Evolutionary conservation across 805 yeast species (phyloP).

Genomic region (Zygotorulaspora florentina): DNA sequence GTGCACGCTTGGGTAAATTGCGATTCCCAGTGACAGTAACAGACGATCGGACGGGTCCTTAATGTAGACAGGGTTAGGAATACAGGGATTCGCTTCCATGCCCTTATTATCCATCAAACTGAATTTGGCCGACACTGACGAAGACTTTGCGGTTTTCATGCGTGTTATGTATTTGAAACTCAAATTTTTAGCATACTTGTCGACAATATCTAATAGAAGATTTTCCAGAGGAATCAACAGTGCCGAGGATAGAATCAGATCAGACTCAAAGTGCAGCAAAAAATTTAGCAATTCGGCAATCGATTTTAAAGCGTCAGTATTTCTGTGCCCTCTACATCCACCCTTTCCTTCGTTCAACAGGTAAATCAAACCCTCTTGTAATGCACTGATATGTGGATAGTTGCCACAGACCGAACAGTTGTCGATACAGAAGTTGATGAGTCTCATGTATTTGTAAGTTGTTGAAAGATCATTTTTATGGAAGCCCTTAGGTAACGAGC

Average conservation of each 20-base stretch:
- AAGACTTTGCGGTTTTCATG: slow-evolving; percentile 7
- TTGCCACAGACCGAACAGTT: slow-evolving; percentile 10
- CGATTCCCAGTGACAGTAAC: slow-evolving; percentile 18
- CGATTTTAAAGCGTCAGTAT: slow-evolving; percentile 4
- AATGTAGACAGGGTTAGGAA: slow-evolving; percentile 26
- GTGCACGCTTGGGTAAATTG: slow-evolving; percentile 11
- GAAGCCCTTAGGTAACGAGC: slow-evolving; percentile 10
- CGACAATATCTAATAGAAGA: slow-evolving; percentile 13
- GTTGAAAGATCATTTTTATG: slow-evolving; percentile 9
- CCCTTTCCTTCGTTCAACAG: slow-evolving; percentile 5
- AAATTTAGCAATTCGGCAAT: slow-evolving; percentile 17
- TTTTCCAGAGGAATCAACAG: slow-evolving; percentile 9
- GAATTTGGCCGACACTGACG: slow-evolving; percentile 11
- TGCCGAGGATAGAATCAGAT: neutral
- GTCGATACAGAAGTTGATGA: slow-evolving; percentile 21
- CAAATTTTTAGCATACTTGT: slow-evolving; percentile 16
- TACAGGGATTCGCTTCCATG: slow-evolving; percentile 8
- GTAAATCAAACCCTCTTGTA: slow-evolving; percentile 10
- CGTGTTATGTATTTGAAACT: slow-evolving; percentile 23
- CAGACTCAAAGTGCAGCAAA: slow-evolving; percentile 9
- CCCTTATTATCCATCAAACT: slow-evolving; percentile 19
- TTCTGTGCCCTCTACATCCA: neutral
- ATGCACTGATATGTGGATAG: slow-evolving; percentile 10
- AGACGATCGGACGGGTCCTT: slow-evolving; percentile 19
- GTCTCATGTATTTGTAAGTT: slow-evolving; percentile 19